A percentile compares a stretch with the other conserved stretches of the same genome.
phyloP scores from a whole-genome alignment of 805 yeast genomes.

The Hyphopichia homilentoma region DNA sequence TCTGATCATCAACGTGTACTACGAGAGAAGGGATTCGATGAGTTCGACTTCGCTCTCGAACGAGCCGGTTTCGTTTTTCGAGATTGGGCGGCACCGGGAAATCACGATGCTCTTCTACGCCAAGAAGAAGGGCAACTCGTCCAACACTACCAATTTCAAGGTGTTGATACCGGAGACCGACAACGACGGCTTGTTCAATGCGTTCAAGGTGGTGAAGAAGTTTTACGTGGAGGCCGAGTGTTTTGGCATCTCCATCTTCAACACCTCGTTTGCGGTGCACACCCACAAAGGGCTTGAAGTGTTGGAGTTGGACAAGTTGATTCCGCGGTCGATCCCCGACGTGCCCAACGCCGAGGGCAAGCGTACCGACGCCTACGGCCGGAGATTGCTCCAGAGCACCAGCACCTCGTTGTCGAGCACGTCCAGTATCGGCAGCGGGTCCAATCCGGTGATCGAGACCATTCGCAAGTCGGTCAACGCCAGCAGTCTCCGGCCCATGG shows the following conservation, averaged over 20 bases:
- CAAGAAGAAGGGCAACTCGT: slow-evolving; percentile 46
- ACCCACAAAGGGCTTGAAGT: slow-evolving; percentile 66
- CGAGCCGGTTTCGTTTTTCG: slow-evolving; percentile 54
- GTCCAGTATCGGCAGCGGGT: background rate
- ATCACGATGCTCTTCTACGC: slow-evolving; percentile 55
- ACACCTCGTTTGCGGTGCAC: slow-evolving; percentile 63
- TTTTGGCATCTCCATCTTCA: slow-evolving; percentile 57
- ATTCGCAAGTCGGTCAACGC: slow-evolving; percentile 38
- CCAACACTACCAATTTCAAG: slow-evolving; percentile 48
- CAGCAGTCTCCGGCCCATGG: slow-evolving; percentile 49
- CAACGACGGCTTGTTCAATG: slow-evolving; percentile 43
- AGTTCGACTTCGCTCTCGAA: slow-evolving; percentile 49
- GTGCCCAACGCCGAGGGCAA: slow-evolving; percentile 26
- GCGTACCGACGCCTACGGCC: slow-evolving; percentile 29
- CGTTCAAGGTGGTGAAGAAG: slow-evolving; percentile 37
- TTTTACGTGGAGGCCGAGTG: slow-evolving; percentile 56
- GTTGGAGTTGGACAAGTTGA: slow-evolving; percentile 53
- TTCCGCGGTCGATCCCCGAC: slow-evolving; percentile 58
- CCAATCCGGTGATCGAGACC: slow-evolving; percentile 25
- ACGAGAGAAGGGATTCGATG: slow-evolving; percentile 33
- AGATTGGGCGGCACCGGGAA: slow-evolving; percentile 65
- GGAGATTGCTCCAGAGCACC: slow-evolving; percentile 11
- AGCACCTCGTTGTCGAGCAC: slow-evolving; percentile 3
- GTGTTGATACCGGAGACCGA: slow-evolving; percentile 57
- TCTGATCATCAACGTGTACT: slow-evolving; percentile 57